Percentiles rank a stretch among this genome's conserved stretches.
Evolutionary conservation across 75 land plant species (phyloP).

Genomic region (Selaginella tamariscina): DNA sequence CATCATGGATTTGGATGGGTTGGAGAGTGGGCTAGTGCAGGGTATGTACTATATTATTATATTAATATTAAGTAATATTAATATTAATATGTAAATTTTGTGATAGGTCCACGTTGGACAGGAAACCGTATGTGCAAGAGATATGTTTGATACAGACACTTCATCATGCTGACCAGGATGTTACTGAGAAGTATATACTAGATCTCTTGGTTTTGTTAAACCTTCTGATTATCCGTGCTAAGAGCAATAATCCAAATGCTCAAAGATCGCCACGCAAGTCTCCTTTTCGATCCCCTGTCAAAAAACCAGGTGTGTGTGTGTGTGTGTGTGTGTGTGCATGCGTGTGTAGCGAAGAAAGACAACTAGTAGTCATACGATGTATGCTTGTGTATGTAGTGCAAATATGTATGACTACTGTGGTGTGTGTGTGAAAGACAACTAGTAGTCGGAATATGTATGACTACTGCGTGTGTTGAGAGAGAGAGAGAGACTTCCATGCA

Average conservation of each 20-base stretch:
- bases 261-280: slow-evolving; percentile 44
- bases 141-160: slow-evolving; percentile 59
- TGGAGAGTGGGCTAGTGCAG: slow-evolving; percentile 86
- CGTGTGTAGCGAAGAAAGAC: too few relatives aligned
- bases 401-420: too few relatives aligned
- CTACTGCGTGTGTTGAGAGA: too few relatives aligned
- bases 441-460: too few relatives aligned
- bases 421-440: too few relatives aligned
- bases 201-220: slow-evolving; percentile 58
- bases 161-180: slow-evolving; percentile 55
- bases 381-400: too few relatives aligned
- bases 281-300: slow-evolving; percentile 19
- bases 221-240: slow-evolving; percentile 42
- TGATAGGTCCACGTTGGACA: not conserved
- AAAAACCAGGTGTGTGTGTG: not conserved
- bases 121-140: slow-evolving; percentile 9
- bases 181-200: slow-evolving; percentile 53
- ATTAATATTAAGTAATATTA: not conserved
- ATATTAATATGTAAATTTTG: not conserved
- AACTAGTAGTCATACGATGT: too few relatives aligned
- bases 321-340: too few relatives aligned
- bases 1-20: slow-evolving; percentile 98
- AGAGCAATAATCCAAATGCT: slow-evolving; percentile 15
- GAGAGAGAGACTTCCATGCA: too few relatives aligned
- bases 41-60: slow-evolving; percentile 31